These are phyloP conservation scores for Planoprotostelium fungivorum DNA, from an alignment of 78 protist species.

Conservation along the genomic window DNA sequence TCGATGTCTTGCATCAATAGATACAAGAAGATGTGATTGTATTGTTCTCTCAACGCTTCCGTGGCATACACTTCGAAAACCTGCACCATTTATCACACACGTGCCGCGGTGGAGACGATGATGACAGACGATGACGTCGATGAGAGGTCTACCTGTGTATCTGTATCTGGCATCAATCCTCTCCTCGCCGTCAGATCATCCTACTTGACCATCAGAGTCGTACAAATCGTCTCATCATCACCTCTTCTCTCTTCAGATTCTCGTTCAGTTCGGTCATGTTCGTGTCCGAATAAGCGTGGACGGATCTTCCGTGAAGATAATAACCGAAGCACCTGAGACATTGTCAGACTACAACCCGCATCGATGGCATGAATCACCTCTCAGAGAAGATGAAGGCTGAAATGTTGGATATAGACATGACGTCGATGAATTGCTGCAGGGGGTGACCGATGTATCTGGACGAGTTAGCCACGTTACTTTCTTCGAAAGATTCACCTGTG, in stretches of 20 bases:
- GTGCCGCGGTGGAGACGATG: no score
- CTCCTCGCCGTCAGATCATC: background rate
- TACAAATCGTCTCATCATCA: no score
- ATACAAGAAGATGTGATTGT: no score
- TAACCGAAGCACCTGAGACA: constrained; percentile 6
- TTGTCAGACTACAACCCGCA: background rate
- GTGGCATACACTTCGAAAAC: background rate
- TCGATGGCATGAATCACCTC: background rate
- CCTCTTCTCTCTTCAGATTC: constrained; percentile 2
- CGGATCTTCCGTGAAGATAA: constrained; percentile 28
- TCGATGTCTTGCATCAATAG: background rate
- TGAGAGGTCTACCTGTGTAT: background rate
- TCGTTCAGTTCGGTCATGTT: constrained; percentile 20
- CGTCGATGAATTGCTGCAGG: constrained; percentile 3
- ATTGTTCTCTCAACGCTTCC: background rate
- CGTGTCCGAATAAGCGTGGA: constrained; percentile 21
- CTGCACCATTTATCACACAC: no score
- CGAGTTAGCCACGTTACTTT: no score
- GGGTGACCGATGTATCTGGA: background rate
- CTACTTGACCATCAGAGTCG: constrained; percentile 2
- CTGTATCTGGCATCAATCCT: constrained; percentile 5
- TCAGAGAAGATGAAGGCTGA: background rate
- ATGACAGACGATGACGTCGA: background rate
- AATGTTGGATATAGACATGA: constrained; percentile 17
- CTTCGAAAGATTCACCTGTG: no score